Evolutionary conservation across 352 stramenopile species (phyloP).

Genomic region (Phytophthora capsici): DNA sequence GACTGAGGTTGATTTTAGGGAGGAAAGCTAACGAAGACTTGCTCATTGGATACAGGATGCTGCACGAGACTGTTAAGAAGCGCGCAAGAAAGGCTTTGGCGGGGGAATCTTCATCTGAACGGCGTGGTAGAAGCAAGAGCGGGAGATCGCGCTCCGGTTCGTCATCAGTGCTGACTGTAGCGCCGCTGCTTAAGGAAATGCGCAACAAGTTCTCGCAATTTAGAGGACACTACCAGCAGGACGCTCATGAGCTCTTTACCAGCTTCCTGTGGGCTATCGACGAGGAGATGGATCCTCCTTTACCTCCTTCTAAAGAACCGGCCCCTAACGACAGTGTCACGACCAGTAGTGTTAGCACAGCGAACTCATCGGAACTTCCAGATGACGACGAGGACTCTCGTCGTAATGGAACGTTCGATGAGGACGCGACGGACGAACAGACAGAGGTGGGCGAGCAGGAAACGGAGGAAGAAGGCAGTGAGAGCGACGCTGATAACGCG

Average conservation of each 20-base stretch:
- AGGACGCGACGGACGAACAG: conserved; percentile 30
- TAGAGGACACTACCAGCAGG: conserved; percentile 95
- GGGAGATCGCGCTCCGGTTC: conserved; percentile 28
- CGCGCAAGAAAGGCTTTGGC: conserved; percentile 39
- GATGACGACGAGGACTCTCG: conserved; percentile 33
- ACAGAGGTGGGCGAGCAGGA: conserved; percentile 29
- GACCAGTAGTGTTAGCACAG: conserved; percentile 31
- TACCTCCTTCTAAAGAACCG: conserved; percentile 10
- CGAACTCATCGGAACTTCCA: conserved; percentile 33
- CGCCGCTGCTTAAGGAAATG: conserved; percentile 68
- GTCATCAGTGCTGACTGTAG: conserved; percentile 61
- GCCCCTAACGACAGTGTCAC: conserved; percentile 17
- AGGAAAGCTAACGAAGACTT: neutral
- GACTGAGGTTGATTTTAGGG: neutral
- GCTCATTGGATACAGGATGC: conserved; percentile 41
- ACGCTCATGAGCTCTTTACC: conserved; percentile 95
- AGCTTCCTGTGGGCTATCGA: conserved; percentile 93
- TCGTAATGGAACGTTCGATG: conserved; percentile 27
- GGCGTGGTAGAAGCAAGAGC: conserved; percentile 32
- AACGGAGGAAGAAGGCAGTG: conserved; percentile 28
- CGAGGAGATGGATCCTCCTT: conserved; percentile 66
- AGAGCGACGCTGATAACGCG: conserved; percentile 31
- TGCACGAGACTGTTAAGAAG: conserved; percentile 69
- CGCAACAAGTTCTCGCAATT: conserved; percentile 93
- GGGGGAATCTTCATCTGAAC: conserved; percentile 18